Evolutionary conservation across 2,329 filamentous ascomycete genomes (phyloP).

Genomic region (Arachnomyces sp.): DNA sequence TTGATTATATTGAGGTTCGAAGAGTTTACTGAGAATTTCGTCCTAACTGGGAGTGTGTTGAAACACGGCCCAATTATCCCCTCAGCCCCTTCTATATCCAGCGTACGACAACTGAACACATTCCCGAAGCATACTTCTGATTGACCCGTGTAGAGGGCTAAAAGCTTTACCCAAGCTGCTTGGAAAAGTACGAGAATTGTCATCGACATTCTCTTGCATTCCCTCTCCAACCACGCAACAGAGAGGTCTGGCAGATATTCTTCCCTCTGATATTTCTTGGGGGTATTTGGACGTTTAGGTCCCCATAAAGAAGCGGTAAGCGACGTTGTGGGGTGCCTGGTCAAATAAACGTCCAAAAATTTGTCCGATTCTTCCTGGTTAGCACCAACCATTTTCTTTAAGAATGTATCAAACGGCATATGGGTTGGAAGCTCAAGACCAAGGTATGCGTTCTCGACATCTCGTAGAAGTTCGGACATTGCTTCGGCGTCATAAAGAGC

Average conservation of each 20-base stretch:
- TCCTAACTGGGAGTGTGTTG: constrained; percentile 71
- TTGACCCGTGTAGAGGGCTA: constrained; percentile 48
- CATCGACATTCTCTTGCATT: constrained; percentile 46
- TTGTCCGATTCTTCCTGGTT: constrained; percentile 42
- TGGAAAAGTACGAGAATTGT: constrained; percentile 63
- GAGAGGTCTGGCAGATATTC: too few relatives aligned
- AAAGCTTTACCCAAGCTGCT: constrained; percentile 59
- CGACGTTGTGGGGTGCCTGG: constrained; percentile 42
- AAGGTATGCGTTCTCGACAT: constrained; percentile 55
- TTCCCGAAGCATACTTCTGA: constrained; percentile 79
- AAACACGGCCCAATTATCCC: constrained; percentile 81
- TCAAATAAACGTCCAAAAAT: constrained; percentile 59
- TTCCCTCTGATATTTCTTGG: background rate
- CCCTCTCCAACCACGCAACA: constrained; percentile 34
- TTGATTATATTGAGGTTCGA: constrained; percentile 52
- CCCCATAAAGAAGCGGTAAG: constrained; percentile 2
- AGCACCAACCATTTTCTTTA: constrained; percentile 49
- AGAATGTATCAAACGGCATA: constrained; percentile 54
- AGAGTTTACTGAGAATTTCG: constrained; percentile 41
- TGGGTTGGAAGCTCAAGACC: constrained; percentile 41
- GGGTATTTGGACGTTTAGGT: background rate
- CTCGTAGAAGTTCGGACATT: constrained; percentile 58
- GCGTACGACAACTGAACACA: constrained; percentile 67
- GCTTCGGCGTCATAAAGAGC: constrained; percentile 80
- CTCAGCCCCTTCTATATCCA: constrained; percentile 58